phyloP scores from a whole-genome alignment of 139 green algal species.

The Chlorella sp. region DNA sequence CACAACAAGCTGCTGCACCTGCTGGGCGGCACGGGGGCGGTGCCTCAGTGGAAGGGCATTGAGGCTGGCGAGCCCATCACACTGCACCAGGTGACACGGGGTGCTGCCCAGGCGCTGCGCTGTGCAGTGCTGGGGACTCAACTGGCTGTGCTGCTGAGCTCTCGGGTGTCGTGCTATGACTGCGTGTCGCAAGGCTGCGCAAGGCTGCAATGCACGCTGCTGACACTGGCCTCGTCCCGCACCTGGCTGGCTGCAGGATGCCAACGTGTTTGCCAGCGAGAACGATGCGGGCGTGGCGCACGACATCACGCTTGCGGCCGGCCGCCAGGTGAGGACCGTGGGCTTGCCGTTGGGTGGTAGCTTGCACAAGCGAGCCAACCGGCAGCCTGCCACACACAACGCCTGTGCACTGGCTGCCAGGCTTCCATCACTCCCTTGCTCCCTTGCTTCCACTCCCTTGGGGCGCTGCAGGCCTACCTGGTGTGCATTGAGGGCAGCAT shows the following conservation, averaged over 20 bases:
- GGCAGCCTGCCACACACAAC: too few species aligned
- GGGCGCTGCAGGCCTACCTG: constrained; percentile 57
- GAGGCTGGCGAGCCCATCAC: constrained; percentile 28
- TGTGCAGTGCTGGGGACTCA: constrained; percentile 5
- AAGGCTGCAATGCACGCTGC: too few species aligned
- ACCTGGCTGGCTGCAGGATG: constrained; percentile 61
- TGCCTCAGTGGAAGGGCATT: constrained; percentile 42
- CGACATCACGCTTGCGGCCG: constrained; percentile 23
- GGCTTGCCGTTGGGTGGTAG: too few species aligned
- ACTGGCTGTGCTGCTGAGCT: too few species aligned
- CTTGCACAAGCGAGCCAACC: too few species aligned
- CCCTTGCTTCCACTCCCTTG: too few species aligned
- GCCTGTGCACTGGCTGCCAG: too few species aligned
- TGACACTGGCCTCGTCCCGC: too few species aligned
- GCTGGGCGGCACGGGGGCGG: constrained; percentile 62
- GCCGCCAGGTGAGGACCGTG: constrained; percentile 33
- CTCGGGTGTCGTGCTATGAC: neutral
- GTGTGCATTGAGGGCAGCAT: constrained; percentile 71
- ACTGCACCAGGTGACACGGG: constrained; percentile 66
- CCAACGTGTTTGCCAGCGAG: constrained; percentile 79
- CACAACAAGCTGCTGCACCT: constrained; percentile 82
- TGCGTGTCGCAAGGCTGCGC: neutral
- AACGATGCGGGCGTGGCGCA: constrained; percentile 55
- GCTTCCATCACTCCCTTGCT: too few species aligned
- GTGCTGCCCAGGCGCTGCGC: neutral